Base-by-base conservation (phyloP, 768 basidiomycete species). In the Sistotremastrum suecicum region DNA sequence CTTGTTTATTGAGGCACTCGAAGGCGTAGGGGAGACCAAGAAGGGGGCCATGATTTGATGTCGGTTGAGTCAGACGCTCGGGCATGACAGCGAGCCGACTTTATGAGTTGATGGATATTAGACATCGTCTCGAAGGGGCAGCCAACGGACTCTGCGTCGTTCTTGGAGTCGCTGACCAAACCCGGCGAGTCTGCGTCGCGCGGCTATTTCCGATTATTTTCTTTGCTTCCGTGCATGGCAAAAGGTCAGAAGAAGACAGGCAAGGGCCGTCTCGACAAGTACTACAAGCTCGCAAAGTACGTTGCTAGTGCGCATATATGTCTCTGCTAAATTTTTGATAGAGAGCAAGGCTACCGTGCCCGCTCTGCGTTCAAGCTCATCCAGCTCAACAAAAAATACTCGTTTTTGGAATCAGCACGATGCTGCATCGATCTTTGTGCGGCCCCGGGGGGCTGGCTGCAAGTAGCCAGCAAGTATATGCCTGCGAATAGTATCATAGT, bases 291-390 rank as follows among this genome's bases (percentile, higher is more conserved):
- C 59, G 88, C 86, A 66, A 88, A 89, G 86, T 88, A 56, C 41
- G 60, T 49, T 12, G 11, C 28, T 48, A 28, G n/a, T 5, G 34
- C 37, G 41, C 47, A 7, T 50, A 33, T 37, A 12, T 11, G 36
- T 20, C 49, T 49, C 2, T 45, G 5, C 35, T 42, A 9, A 48
- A 29, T 28, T 12, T 47, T 51, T 51, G 46, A 39, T 59, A 98
- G 92, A 65, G 94, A 98, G 68, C 95, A 99, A 70, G 95, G 95
- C 50, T 99, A 92, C 62, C 86, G 95, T 51, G 95, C 95, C 54
- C 95, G 95, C 71, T 99, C 95, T 10, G 95, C 95, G 2, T 94
- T 94, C 80, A 99, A 99, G 66, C 76, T 99, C 48, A 90, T 99
- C 48, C 95, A 99, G 63, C 68, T 99, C 50, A 98, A 99, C 72